Evolutionary conservation across 2,329 filamentous ascomycete genomes (phyloP).

Genomic region (Aureobasidium melanogenum): DNA sequence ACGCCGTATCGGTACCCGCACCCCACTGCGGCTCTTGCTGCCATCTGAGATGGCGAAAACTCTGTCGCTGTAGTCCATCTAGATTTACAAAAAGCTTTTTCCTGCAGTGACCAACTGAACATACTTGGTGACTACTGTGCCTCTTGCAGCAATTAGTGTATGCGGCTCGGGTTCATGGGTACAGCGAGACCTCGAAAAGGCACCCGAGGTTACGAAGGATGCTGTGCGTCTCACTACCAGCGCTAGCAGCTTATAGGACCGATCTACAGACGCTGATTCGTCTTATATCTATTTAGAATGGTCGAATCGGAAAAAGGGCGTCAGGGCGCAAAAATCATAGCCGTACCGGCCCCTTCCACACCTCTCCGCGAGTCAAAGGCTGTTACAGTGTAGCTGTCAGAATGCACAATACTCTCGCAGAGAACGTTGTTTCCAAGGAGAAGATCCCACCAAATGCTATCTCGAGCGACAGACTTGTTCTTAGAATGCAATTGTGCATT

Average conservation of each 20-base stretch:
- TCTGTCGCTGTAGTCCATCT: neutral
- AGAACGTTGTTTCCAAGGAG: too few species aligned
- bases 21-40: neutral
- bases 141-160: neutral
- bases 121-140: too few species aligned
- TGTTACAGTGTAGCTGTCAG: too few species aligned
- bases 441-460: too few species aligned
- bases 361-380: too few species aligned
- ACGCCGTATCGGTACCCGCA: neutral
- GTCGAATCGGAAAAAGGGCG: neutral
- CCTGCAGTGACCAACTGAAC: too few species aligned
- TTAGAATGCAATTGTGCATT: too few species aligned
- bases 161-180: neutral
- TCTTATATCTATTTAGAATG: neutral
- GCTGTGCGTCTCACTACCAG: neutral
- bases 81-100: neutral
- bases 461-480: too few species aligned
- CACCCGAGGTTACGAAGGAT: neutral
- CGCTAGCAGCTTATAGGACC: neutral
- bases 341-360: neutral
- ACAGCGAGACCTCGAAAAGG: neutral
- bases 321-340: neutral
- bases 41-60: neutral
- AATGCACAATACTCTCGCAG: too few species aligned
- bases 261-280: constrained; percentile 4